Base-by-base conservation (phyloP, 1,139 yeast genomes). In the Kodamaea derodonti region DNA sequence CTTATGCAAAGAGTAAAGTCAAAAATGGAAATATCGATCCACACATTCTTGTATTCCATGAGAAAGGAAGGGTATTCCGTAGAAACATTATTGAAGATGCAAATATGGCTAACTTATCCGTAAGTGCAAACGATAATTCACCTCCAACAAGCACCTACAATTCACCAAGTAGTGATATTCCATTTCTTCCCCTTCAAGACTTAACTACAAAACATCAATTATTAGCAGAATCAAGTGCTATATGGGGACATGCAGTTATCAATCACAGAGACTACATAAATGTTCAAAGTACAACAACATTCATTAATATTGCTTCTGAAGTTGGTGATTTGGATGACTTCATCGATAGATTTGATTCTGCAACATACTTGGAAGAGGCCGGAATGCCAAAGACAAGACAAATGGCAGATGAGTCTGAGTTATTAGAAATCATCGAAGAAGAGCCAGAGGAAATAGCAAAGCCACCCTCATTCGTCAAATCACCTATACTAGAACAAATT, bases 181-280 rank as follows among this genome's bases (percentile, higher is more conserved):
- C 97, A 2, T 68, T 87, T 41, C 60, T 88, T 30, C 96, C 96
- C 0, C 40, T 70, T 1, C 51, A 62, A 2, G 68, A 67, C 22
- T 54, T 82, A 10, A 48, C 54, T 1, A 56, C 62, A 4, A 46
- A 53, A 3, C 42, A 47, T 2, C 78, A 79, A 41, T 62, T 85
- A 1, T 41, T 84, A 33, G 80, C 84, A 0, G 97, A 90, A 58
- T 78, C 94, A 0, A 70, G 78, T 37, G 97, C 97, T 0, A 40
- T 90, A 10, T 78, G 94, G 80, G 73, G 73, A 3, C 81, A 72
- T 48, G 58, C 75, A 10, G 43, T 73, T 12, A 52, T 69, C 27
- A 52, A 56, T 29, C 56, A 63, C 31, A 79, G 78, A 0, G 49
- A 56, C 1, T 55, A 68, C 25, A 55, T 84, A 20, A 71, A 63